Percentiles rank a stretch among this genome's conserved stretches.
Evolutionary conservation across 257 asterid species (phyloP).

Genomic region (Solanum megistacrolobum): DNA sequence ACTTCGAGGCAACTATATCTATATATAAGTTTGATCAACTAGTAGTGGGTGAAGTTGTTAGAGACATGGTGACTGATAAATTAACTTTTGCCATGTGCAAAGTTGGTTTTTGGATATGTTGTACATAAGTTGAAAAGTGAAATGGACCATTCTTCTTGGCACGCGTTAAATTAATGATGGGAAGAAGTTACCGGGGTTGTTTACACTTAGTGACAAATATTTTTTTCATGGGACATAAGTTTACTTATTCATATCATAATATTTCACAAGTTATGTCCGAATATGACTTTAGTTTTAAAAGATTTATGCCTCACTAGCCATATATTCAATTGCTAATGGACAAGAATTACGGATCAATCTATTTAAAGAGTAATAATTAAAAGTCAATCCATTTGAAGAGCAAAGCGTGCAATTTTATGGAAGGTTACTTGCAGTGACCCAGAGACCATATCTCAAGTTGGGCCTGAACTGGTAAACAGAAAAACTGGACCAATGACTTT

Average conservation of each 20-base stretch:
- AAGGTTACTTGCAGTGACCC: not conserved
- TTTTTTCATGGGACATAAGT: not conserved
- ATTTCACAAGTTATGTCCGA: not conserved
- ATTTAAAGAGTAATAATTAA: too few relatives aligned
- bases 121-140: not conserved
- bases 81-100: not conserved
- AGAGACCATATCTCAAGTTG: not conserved
- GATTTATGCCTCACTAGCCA: not conserved
- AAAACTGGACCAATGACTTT: not conserved
- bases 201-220: not conserved
- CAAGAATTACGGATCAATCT: not conserved
- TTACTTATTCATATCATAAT: not conserved
- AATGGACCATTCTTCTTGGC: not conserved
- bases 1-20: not conserved
- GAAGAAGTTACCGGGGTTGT: not conserved
- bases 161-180: not conserved
- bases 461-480: not conserved
- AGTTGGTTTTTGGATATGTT: not conserved
- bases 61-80: too few relatives aligned
- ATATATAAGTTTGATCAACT: not conserved
- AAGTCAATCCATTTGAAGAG: not conserved
- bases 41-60: not conserved
- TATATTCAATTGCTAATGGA: not conserved
- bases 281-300: not conserved
- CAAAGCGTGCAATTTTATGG: too few relatives aligned